These are phyloP conservation scores for Zygosaccharomyces lentus DNA, from an alignment of 805 yeast genomes.

Conservation along the genomic window DNA sequence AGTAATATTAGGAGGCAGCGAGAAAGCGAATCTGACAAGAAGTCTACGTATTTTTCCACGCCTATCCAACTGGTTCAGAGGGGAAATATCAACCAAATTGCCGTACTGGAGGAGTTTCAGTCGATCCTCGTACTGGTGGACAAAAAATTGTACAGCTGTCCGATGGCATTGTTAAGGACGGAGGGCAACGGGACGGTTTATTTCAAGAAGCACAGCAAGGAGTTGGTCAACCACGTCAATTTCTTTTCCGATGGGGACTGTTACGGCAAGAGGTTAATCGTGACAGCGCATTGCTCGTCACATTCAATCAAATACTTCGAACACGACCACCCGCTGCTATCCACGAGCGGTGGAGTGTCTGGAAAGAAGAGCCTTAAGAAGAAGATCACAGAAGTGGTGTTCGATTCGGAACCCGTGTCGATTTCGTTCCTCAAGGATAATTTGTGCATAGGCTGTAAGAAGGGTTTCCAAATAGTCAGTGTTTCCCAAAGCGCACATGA, in stretches of 20 bases:
- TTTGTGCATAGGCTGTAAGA: slow-evolving; percentile 91
- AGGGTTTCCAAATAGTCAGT: slow-evolving; percentile 93
- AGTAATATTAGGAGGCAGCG: slow-evolving; percentile 54
- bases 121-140: slow-evolving; percentile 78
- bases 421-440: slow-evolving; percentile 85
- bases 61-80: slow-evolving; percentile 75
- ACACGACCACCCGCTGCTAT: slow-evolving; percentile 69
- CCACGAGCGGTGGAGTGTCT: slow-evolving; percentile 26
- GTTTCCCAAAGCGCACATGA: slow-evolving; percentile 81
- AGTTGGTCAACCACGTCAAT: slow-evolving; percentile 79
- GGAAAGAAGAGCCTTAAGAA: slow-evolving; percentile 68
- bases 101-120: slow-evolving; percentile 86
- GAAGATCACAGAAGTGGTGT: slow-evolving; percentile 69
- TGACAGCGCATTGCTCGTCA: slow-evolving; percentile 80
- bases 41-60: slow-evolving; percentile 51
- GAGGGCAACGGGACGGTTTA: slow-evolving; percentile 39
- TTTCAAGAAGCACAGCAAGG: slow-evolving; percentile 60
- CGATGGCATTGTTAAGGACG: slow-evolving; percentile 56
- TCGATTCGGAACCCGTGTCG: slow-evolving; percentile 86
- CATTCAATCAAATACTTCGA: slow-evolving; percentile 83
- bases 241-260: slow-evolving; percentile 93
- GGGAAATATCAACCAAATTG: slow-evolving; percentile 79
- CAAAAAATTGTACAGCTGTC: slow-evolving; percentile 72
- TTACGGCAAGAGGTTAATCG: slow-evolving; percentile 79
- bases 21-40: slow-evolving; percentile 46